phyloP scores from a whole-genome alignment of 2,329 filamentous ascomycete species.

The Sarocladium oryzae region DNA sequence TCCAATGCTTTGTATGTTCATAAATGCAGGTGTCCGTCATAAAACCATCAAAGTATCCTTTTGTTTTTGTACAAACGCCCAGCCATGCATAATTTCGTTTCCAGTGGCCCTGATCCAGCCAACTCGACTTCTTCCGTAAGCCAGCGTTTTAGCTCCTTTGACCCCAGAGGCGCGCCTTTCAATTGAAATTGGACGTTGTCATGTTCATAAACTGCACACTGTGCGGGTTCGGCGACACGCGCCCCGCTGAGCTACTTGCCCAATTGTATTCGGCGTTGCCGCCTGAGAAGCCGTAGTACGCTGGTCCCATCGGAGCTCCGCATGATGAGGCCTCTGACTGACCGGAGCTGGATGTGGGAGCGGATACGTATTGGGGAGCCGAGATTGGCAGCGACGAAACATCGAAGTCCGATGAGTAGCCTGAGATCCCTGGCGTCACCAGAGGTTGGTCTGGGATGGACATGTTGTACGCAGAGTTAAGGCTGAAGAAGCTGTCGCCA shows the following conservation, averaged over 20 bases:
- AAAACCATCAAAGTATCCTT: slow-evolving; percentile 1
- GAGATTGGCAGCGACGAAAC: slow-evolving; percentile 32
- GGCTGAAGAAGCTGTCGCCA: slow-evolving; percentile 32
- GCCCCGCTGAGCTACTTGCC: slow-evolving; percentile 32
- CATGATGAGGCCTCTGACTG: slow-evolving; percentile 45
- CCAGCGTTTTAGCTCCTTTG: no score
- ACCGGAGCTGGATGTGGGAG: slow-evolving; percentile 26
- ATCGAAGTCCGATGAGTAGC: slow-evolving; percentile 41
- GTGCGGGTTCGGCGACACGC: slow-evolving; percentile 19
- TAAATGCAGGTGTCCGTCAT: slow-evolving; percentile 8
- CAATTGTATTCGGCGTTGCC: slow-evolving; percentile 45
- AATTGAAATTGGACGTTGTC: slow-evolving; percentile 22
- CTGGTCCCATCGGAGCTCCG: slow-evolving; percentile 33
- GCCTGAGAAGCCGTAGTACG: slow-evolving; percentile 31
- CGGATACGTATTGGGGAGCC: slow-evolving; percentile 40
- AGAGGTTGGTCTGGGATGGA: slow-evolving; percentile 41
- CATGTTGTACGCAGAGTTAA: slow-evolving; percentile 33
- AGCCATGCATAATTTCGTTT: neutral
- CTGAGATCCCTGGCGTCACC: slow-evolving; percentile 38
- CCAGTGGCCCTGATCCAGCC: neutral
- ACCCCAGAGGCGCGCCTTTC: no score
- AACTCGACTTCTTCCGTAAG: no score
- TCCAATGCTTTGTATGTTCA: slow-evolving; percentile 8
- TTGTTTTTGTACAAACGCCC: neutral
- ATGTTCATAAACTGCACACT: slow-evolving; percentile 29